A percentile compares a stretch with the other conserved stretches of the same genome.
phyloP scores from a whole-genome alignment of 305 asterid species.

The Andrographis paniculata region DNA sequence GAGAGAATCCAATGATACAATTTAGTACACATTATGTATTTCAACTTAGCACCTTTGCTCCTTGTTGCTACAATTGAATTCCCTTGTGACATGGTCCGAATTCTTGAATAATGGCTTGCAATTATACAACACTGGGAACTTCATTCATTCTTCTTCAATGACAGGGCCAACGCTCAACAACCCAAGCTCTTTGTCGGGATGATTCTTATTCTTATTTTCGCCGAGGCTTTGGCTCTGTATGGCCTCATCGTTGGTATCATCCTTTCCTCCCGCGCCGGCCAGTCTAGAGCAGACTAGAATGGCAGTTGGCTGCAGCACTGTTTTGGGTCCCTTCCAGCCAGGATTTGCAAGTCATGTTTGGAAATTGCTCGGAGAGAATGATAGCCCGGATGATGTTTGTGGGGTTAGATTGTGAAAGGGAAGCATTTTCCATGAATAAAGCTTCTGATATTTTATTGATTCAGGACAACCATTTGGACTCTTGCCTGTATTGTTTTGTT shows the following conservation, averaged over 20 bases:
- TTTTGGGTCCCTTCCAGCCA: too few species aligned
- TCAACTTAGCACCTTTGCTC: too few species aligned
- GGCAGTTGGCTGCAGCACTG: slow-evolving; percentile 20
- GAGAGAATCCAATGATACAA: neutral
- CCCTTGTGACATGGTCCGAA: too few species aligned
- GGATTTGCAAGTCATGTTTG: slow-evolving; percentile 16
- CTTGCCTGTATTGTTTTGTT: neutral
- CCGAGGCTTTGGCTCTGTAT: slow-evolving; percentile 65
- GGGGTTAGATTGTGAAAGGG: neutral
- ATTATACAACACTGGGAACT: too few species aligned
- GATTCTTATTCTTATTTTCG: too few species aligned
- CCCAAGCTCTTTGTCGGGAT: slow-evolving; percentile 75
- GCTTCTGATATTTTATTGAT: neutral
- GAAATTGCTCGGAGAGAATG: slow-evolving; percentile 9
- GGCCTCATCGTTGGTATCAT: slow-evolving; percentile 74
- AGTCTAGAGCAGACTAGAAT: slow-evolving; percentile 69
- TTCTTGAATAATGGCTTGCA: too few species aligned
- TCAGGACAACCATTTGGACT: neutral
- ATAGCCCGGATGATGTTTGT: neutral
- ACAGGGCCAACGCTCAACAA: slow-evolving; percentile 76
- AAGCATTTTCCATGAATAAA: neutral
- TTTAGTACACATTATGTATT: too few species aligned
- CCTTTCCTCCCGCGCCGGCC: slow-evolving; percentile 76
- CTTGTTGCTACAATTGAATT: too few species aligned
- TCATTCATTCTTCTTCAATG: neutral